Conservation (phyloP, 257 asterid genomes). For the Hygrophila difformis region DNA sequence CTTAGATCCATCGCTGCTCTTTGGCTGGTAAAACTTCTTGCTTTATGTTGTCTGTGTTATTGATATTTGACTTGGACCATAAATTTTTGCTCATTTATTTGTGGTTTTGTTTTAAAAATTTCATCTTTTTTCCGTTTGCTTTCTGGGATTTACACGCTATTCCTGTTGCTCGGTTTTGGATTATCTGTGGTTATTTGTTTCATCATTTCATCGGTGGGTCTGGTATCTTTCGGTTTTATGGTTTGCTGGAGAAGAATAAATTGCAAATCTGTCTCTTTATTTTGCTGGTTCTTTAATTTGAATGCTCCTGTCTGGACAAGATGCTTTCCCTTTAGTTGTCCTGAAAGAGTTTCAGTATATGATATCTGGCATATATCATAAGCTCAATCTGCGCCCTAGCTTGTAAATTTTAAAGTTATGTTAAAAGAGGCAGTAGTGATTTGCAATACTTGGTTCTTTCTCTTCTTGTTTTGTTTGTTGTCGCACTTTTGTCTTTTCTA, state of each 20-base stretch:
- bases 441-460: neutral
- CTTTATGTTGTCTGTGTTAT: conserved; percentile 15
- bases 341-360: too few species aligned
- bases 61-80: conserved; percentile 20
- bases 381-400: too few species aligned
- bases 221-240: conserved; percentile 2
- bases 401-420: too few species aligned
- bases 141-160: conserved; percentile 1
- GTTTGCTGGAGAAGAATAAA: neutral
- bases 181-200: neutral
- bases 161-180: too few species aligned
- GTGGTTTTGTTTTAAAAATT: conserved; percentile 14
- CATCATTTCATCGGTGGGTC: conserved; percentile 15
- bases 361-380: too few species aligned
- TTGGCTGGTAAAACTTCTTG: conserved; percentile 39
- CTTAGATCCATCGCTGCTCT: conserved; percentile 57
- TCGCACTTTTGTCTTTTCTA: conserved; percentile 22
- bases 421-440: too few species aligned
- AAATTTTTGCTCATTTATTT: neutral
- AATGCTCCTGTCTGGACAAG: too few species aligned
- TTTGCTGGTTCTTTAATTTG: too few species aligned
- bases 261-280: too few species aligned
- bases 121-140: conserved; percentile 14
- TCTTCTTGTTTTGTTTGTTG: conserved; percentile 6
- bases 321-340: too few species aligned